A percentile compares a stretch with the other conserved stretches of the same genome.
phyloP scores from a whole-genome alignment of 108 stramenopile genomes.

The Halocafeteria seosinensis region DNA sequence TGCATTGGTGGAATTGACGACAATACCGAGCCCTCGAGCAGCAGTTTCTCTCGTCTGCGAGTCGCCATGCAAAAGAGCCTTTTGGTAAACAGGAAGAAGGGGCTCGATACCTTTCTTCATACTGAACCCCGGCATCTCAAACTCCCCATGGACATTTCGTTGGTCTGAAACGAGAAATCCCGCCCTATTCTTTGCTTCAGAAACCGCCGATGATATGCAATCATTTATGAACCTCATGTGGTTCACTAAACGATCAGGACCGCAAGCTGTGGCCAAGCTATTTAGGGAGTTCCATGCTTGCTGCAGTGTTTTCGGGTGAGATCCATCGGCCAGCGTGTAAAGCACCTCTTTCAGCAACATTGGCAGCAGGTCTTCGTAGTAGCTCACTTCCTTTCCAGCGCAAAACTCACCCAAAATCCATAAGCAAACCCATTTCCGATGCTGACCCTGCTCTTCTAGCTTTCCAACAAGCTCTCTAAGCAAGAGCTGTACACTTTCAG shows the following conservation, averaged over 20 bases:
- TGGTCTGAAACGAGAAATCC: not conserved
- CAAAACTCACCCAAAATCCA: too few species aligned
- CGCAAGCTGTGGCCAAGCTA: not conserved
- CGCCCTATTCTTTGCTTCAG: not conserved
- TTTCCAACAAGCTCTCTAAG: not conserved
- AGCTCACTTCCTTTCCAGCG: too few species aligned
- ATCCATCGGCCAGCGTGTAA: not conserved
- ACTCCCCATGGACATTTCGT: slow-evolving; percentile 54
- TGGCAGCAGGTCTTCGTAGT: not conserved
- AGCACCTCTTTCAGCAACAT: not conserved
- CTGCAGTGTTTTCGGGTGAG: not conserved
- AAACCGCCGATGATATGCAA: not conserved
- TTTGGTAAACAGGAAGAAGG: slow-evolving; percentile 78
- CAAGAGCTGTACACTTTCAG: not conserved
- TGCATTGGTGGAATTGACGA: slow-evolving; percentile 57
- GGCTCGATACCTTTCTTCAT: slow-evolving; percentile 82
- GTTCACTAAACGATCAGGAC: not conserved
- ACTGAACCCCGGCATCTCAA: slow-evolving; percentile 74
- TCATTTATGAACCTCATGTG: not conserved
- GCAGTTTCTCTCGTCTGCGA: slow-evolving; percentile 32
- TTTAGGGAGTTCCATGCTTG: not conserved
- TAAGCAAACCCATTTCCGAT: too few species aligned
- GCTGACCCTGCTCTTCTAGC: not conserved
- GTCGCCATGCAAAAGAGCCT: slow-evolving; percentile 76
- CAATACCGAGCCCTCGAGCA: slow-evolving; percentile 78